Base-by-base conservation (phyloP, 2,329 filamentous ascomycete genomes). In the Colletotrichum lindemuthianum region DNA sequence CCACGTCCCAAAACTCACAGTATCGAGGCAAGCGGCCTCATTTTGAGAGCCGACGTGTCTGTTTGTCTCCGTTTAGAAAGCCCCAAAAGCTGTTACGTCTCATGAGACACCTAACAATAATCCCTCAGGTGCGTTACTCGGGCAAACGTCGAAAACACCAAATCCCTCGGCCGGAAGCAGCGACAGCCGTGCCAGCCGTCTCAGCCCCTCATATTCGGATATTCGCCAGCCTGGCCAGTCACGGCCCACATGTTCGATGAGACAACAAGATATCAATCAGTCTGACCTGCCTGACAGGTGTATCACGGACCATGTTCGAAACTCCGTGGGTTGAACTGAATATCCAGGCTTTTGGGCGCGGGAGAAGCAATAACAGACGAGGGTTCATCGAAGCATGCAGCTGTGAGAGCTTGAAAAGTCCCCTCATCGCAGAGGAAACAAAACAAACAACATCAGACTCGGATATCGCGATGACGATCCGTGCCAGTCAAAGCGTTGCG, bases 251-350 rank as follows among this genome's bases (percentile, higher is more conserved):
- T 24, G 43, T 34, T 56, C 41, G 34, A 36, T 45, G 58, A 61
- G 51, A 60, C 50, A 64, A 57, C 4, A 41, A 43, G 39, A 32
- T 41, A 34, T n/a, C 36, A 58, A 24, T 45, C 34, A 33, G 13
- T 37, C 34, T 12, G 32, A 12, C 49, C 37, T 43, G 43, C n/a
- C 11, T n/a, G 16, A n/a, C 16, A 16, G 39, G 24, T 37, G 15
- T 34, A n/a, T 47, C 51, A 65, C 61, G 51, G 45, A 48, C 61
- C 61, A 60, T 37, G 24, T 24, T 32, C 39, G 13, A 39, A 40
- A 40, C 45, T 45, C 43, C 57, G 39, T 51, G 45, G 56, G 45
- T 43, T 57, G 13, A 8, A n/a, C 5, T 45, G 41, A 43, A 39
- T 36, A 11, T 40, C 49, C 45, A 45, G 40, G 50, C 34, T 33